Conservation (phyloP, 768 basidiomycete genomes). For the Tephrocybe sp. region DNA sequence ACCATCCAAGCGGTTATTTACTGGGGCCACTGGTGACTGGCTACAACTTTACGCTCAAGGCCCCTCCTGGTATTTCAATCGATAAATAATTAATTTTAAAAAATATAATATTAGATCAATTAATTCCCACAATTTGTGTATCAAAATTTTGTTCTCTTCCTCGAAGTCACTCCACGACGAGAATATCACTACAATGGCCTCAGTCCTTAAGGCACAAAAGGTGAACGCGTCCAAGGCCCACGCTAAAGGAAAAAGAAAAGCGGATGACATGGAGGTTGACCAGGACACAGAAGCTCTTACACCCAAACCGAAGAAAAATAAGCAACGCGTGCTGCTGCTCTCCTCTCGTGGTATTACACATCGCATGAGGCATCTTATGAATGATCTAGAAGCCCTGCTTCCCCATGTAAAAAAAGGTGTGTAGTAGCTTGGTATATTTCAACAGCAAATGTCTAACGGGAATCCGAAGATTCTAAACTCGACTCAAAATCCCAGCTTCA, state of each 20-base stretch:
- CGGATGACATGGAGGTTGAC: constrained; percentile 56
- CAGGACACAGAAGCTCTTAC: constrained; percentile 30
- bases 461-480: constrained; percentile 83
- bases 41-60: too few species aligned
- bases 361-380: constrained; percentile 97
- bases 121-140: background rate
- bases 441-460: background rate
- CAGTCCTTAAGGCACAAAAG: constrained; percentile 60
- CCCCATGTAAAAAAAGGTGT: constrained; percentile 97
- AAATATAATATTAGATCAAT: too few species aligned
- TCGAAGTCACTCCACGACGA: background rate
- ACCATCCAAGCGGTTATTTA: too few species aligned
- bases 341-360: constrained; percentile 94
- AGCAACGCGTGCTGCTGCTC: constrained; percentile 90
- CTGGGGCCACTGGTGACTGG: too few species aligned
- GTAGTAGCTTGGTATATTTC: constrained; percentile 17
- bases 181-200: constrained; percentile 46
- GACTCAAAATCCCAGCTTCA: constrained; percentile 94
- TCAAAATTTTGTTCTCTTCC: constrained; percentile 11
- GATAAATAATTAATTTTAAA: too few species aligned
- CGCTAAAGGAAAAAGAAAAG: constrained; percentile 61
- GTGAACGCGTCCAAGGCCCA: constrained; percentile 51
- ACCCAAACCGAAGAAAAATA: constrained; percentile 72
- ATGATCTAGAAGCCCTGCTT: constrained; percentile 82
- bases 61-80: too few species aligned